A percentile compares a stretch with the other conserved stretches of the same genome.
Evolutionary conservation across 495 filamentous ascomycete species (phyloP).

Genomic region (Penicillium fimorum): DNA sequence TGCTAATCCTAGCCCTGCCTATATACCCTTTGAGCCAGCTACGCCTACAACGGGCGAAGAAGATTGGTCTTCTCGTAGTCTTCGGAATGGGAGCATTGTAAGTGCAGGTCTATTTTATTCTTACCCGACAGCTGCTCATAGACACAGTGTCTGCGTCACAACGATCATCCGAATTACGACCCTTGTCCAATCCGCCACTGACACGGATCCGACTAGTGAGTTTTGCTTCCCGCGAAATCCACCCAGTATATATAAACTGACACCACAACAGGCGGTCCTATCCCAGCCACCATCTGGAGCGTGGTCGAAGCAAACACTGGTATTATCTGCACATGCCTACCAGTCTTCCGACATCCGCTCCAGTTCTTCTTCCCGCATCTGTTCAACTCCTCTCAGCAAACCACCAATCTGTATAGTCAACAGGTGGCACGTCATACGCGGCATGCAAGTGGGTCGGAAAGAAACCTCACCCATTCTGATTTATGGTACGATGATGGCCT

Average conservation of each 20-base stretch:
- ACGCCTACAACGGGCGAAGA: constrained; percentile 41
- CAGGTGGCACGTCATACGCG: not conserved
- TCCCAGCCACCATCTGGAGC: constrained; percentile 23
- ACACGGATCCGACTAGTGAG: constrained; percentile 22
- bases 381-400: constrained; percentile 12
- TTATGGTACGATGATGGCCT: not conserved
- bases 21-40: constrained; percentile 39
- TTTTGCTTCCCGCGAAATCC: constrained; percentile 11
- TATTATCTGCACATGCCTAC: constrained; percentile 27
- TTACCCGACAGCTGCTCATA: not conserved
- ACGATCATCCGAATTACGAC: constrained; percentile 29
- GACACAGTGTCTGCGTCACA: constrained; percentile 20
- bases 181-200: constrained; percentile 24
- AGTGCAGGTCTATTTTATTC: not conserved
- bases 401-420: not conserved
- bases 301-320: constrained; percentile 26
- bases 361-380: constrained; percentile 28
- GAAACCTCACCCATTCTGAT: not conserved
- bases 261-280: constrained; percentile 16
- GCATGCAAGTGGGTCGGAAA: not conserved
- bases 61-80: constrained; percentile 34
- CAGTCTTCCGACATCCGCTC: constrained; percentile 36
- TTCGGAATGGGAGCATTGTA: constrained; percentile 35
- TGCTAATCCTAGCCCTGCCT: constrained; percentile 41
- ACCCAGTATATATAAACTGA: constrained; percentile 17